These are phyloP conservation scores for Tetrapisispora fleetii DNA, from an alignment of 805 yeast genomes.

Conservation along the genomic window DNA sequence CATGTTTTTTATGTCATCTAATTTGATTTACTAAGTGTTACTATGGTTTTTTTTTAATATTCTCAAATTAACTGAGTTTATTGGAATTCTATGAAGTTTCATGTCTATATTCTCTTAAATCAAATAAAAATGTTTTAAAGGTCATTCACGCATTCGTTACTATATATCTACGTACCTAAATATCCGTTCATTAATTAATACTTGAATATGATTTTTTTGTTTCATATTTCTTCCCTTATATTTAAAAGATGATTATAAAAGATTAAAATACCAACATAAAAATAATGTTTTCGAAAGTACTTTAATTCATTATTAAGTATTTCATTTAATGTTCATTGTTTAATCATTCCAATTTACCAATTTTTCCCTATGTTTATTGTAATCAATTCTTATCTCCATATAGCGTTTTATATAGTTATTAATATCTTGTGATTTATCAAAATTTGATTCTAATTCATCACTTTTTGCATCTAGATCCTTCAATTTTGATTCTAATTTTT, in stretches of 20 bases:
- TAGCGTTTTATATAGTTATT: constrained; percentile 35
- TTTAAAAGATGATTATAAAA: not conserved
- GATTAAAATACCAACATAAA: too few species aligned
- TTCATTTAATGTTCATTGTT: not conserved
- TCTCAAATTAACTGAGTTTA: not conserved
- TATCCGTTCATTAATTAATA: not conserved
- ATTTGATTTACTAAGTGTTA: not conserved
- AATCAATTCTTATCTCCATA: constrained; percentile 32
- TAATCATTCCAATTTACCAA: constrained; percentile 34
- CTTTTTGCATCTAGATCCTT: constrained; percentile 24
- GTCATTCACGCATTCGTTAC: not conserved
- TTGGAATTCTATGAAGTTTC: not conserved
- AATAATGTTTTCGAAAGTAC: too few species aligned
- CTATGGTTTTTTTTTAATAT: not conserved
- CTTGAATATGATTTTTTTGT: too few species aligned
- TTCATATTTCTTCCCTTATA: too few species aligned
- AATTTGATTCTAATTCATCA: constrained; percentile 7
- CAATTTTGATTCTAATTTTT: constrained; percentile 23
- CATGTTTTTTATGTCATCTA: not conserved
- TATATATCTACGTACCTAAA: not conserved
- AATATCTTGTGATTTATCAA: constrained; percentile 21
- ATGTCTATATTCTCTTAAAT: too few species aligned
- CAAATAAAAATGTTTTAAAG: not conserved
- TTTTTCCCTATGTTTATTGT: constrained; percentile 39
- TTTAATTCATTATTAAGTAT: too few species aligned